Conservation (phyloP, 1,284 basidiomycete species). For the Pyrrhoderma lamaoense region DNA sequence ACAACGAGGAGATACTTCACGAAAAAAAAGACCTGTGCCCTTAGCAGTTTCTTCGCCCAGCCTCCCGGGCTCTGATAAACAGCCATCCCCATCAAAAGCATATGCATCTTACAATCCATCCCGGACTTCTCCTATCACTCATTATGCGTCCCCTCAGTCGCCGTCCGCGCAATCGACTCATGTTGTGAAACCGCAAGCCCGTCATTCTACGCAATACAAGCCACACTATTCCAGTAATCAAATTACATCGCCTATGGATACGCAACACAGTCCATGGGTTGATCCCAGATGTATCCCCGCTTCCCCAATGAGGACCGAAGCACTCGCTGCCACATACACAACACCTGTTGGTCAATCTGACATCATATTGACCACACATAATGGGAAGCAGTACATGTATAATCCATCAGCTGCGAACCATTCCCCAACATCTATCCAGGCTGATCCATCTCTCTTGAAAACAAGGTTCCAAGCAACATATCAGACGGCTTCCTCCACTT, state of each 20-base stretch:
- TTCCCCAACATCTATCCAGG: background rate
- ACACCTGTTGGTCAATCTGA: no score
- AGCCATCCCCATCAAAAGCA: slow-evolving; percentile 3
- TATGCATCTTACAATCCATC: slow-evolving; percentile 2
- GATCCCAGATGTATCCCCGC: slow-evolving; percentile 14
- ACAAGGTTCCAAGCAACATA: slow-evolving; percentile 12
- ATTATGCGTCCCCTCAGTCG: background rate
- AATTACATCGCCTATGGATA: slow-evolving; percentile 4
- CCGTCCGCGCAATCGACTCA: background rate
- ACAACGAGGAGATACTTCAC: background rate
- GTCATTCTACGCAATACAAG: background rate
- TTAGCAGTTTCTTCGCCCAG: slow-evolving; percentile 2
- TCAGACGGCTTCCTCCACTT: slow-evolving; percentile 5
- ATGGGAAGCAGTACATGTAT: background rate
- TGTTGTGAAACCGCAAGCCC: background rate
- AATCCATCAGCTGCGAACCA: background rate
- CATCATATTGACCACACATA: background rate
- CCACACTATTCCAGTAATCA: slow-evolving; percentile 10
- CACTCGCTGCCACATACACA: no score
- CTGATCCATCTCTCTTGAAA: slow-evolving; percentile 15
- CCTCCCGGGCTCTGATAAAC: background rate
- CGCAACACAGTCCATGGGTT: slow-evolving; percentile 11
- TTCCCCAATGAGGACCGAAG: background rate
- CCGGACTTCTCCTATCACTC: background rate
- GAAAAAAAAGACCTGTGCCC: slow-evolving; percentile 6